Conservation (phyloP, 805 yeast genomes). For the Starmerella stigmatis region DNA sequence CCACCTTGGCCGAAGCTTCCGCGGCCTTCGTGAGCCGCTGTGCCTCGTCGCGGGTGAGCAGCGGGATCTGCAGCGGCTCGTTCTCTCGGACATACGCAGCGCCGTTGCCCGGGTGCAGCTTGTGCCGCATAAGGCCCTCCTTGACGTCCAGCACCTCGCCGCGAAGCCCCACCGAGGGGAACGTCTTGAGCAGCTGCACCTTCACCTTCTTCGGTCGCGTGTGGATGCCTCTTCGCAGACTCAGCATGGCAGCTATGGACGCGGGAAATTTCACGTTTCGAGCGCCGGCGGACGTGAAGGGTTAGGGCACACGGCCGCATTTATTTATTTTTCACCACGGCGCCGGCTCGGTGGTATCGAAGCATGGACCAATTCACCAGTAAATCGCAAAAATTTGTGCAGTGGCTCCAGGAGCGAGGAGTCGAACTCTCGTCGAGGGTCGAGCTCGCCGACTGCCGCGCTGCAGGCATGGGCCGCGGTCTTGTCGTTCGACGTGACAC, state of each 20-base stretch:
- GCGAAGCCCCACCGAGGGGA: slow-evolving; percentile 24
- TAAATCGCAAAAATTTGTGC: slow-evolving; percentile 35
- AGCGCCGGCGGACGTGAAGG: not conserved
- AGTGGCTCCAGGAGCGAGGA: slow-evolving; percentile 39
- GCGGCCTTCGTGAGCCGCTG: slow-evolving; percentile 8
- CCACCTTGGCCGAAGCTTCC: slow-evolving; percentile 7
- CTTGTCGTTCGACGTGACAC: slow-evolving; percentile 56
- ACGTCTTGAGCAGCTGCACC: slow-evolving; percentile 66
- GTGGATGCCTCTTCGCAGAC: slow-evolving; percentile 17
- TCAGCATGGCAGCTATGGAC: not conserved
- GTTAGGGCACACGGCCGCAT: too few relatives aligned
- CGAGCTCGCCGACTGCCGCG: slow-evolving; percentile 49
- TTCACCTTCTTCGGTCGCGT: slow-evolving; percentile 34
- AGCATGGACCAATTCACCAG: slow-evolving; percentile 21
- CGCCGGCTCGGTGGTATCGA: not conserved
- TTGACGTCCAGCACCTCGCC: slow-evolving; percentile 70
- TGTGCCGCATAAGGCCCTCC: slow-evolving; percentile 76
- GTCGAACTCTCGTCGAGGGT: slow-evolving; percentile 48
- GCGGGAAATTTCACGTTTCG: slow-evolving; percentile 1
- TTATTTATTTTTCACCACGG: not conserved
- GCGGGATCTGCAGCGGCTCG: slow-evolving; percentile 26
- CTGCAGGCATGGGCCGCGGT: slow-evolving; percentile 63
- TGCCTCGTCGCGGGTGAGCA: slow-evolving; percentile 13
- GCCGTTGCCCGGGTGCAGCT: slow-evolving; percentile 56
- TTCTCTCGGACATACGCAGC: slow-evolving; percentile 53